phyloP scores from a whole-genome alignment of 257 asterid species.

The Nemophila menziesii region DNA sequence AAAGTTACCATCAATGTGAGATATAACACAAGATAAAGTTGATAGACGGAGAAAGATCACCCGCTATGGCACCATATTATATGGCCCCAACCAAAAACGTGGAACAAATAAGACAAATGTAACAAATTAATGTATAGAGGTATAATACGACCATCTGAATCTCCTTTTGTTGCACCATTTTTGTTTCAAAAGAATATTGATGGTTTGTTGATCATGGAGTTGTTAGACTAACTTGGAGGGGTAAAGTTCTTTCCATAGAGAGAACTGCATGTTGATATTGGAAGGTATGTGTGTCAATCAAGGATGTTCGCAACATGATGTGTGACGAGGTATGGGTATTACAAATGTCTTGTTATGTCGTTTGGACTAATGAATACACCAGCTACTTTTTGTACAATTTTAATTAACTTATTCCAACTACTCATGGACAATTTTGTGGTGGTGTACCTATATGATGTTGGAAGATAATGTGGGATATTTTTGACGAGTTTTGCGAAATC shows the following conservation, averaged over 20 bases:
- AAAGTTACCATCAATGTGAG: no score
- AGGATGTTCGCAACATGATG: background rate
- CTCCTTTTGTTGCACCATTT: background rate
- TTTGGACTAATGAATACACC: background rate
- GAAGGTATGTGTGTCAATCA: background rate
- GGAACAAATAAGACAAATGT: no score
- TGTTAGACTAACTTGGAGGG: background rate
- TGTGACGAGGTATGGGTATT: background rate
- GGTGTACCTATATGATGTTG: background rate
- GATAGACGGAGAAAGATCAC: no score
- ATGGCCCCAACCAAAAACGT: no score
- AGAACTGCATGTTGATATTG: background rate
- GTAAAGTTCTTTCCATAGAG: background rate
- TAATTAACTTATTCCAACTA: background rate
- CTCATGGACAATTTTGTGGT: background rate
- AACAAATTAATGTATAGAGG: background rate
- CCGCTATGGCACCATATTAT: no score
- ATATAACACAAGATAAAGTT: no score
- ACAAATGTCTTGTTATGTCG: background rate
- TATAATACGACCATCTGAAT: background rate
- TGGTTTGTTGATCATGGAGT: background rate
- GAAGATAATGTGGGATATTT: background rate
- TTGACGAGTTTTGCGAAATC: fast-evolving
- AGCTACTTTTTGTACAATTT: background rate
- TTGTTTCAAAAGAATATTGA: background rate